phyloP scores from a whole-genome alignment of 768 basidiomycete genomes.

The Boletus sp. region DNA sequence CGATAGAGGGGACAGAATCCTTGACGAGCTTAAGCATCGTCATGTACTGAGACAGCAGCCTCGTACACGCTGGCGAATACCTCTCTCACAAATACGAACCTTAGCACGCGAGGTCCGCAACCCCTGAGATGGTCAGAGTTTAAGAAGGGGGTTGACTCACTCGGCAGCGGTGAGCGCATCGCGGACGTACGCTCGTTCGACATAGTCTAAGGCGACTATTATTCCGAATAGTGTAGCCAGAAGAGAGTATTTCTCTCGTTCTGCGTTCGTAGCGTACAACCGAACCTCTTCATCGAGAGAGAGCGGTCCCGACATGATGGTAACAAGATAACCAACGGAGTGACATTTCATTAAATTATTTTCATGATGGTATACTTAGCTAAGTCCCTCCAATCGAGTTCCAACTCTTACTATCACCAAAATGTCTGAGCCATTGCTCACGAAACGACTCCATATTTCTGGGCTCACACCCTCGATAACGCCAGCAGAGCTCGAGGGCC shows the following conservation, averaged over 20 bases:
- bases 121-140: background rate
- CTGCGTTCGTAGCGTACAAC: constrained; percentile 80
- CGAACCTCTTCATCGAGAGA: constrained; percentile 91
- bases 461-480: constrained; percentile 69
- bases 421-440: constrained; percentile 27
- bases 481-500: constrained; percentile 49
- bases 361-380: background rate
- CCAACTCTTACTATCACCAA: background rate
- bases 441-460: constrained; percentile 70
- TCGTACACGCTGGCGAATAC: constrained; percentile 95
- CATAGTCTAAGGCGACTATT: constrained; percentile 87
- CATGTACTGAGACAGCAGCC: constrained; percentile 95
- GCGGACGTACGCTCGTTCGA: constrained; percentile 92
- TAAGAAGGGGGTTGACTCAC: constrained; percentile 56
- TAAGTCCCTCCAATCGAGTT: constrained; percentile 27
- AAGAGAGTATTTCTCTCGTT: constrained; percentile 84
- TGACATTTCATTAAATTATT: background rate
- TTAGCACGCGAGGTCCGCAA: constrained; percentile 4
- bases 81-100: constrained; percentile 43
- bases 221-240: constrained; percentile 90
- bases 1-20: constrained; percentile 80
- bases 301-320: constrained; percentile 35
- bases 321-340: background rate
- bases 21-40: constrained; percentile 94
- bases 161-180: constrained; percentile 89